Evolutionary conservation across 768 basidiomycete genomes (phyloP).

Genomic region (Megacollybia marginata): DNA sequence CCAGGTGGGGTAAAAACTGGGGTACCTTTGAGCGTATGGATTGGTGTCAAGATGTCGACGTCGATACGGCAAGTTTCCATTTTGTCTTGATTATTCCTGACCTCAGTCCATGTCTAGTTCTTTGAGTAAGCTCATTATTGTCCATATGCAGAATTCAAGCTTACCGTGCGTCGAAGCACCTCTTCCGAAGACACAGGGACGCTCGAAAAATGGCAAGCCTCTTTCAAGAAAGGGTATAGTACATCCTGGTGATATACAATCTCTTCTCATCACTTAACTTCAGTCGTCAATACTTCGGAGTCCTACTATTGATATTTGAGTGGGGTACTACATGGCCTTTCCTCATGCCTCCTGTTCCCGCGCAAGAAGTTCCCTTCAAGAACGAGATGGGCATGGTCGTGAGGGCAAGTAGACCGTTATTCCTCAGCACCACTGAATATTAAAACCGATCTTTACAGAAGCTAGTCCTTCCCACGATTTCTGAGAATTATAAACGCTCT

Average conservation of each 20-base stretch:
- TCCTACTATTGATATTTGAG: slow-evolving; percentile 17
- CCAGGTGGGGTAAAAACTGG: slow-evolving; percentile 19
- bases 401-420: background rate
- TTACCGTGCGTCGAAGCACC: too few species aligned
- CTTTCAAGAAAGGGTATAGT: slow-evolving; percentile 10
- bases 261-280: background rate
- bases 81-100: background rate
- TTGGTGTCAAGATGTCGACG: slow-evolving; percentile 13
- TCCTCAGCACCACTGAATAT: background rate
- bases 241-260: background rate
- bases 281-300: slow-evolving; percentile 15
- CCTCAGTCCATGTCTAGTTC: slow-evolving; percentile 1
- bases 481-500: slow-evolving; percentile 3
- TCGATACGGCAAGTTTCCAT: slow-evolving; percentile 4
- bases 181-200: slow-evolving; percentile 3
- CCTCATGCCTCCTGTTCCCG: slow-evolving; percentile 14
- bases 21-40: slow-evolving; percentile 15
- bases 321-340: slow-evolving; percentile 24
- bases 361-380: slow-evolving; percentile 14
- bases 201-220: slow-evolving; percentile 8
- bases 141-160: background rate
- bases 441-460: background rate
- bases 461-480: slow-evolving; percentile 5
- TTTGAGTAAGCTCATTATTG: slow-evolving; percentile 2
- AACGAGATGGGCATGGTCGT: slow-evolving; percentile 16